Percentiles rank a stretch among this genome's conserved stretches.
Conservation (phyloP, 2,329 filamentous ascomycete species). For the Exophiala spinifera region DNA sequence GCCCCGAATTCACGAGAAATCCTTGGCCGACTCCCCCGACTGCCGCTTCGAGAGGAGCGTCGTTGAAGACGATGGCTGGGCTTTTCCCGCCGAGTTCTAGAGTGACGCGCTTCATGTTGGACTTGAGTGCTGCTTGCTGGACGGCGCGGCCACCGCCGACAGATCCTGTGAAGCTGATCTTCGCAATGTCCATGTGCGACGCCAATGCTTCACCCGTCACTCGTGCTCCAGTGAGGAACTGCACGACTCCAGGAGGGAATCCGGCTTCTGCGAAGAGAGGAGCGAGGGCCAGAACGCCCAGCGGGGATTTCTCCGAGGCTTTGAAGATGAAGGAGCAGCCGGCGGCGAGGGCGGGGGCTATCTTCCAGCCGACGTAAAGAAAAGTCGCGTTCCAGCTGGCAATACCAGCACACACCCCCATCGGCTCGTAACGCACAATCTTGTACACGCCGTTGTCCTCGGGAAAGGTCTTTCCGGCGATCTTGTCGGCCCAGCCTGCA, state of each 20-base stretch:
- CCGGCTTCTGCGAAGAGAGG: constrained; percentile 68
- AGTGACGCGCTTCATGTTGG: constrained; percentile 57
- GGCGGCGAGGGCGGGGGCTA: constrained; percentile 51
- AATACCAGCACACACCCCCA: constrained; percentile 76
- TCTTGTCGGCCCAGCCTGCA: constrained; percentile 89
- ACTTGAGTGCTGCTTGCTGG: constrained; percentile 35
- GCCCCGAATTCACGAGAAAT: constrained; percentile 57
- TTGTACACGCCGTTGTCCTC: constrained; percentile 71
- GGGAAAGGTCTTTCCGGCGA: constrained; percentile 80
- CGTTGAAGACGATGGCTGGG: constrained; percentile 55
- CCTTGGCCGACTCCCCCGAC: constrained; percentile 71
- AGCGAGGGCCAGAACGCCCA: constrained; percentile 59
- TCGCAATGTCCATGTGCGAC: constrained; percentile 65
- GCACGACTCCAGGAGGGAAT: constrained; percentile 75
- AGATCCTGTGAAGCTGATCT: constrained; percentile 75
- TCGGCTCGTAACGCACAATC: constrained; percentile 60
- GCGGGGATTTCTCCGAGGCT: constrained; percentile 57
- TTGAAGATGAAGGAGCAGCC: constrained; percentile 59
- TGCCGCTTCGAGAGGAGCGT: constrained; percentile 65
- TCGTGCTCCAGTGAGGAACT: constrained; percentile 69
- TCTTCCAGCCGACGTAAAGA: constrained; percentile 49
- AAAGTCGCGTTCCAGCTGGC: constrained; percentile 87
- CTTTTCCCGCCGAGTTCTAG: constrained; percentile 61
- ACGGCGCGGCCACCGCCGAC: constrained; percentile 61
- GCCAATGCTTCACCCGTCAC: constrained; percentile 67